Percentiles rank a stretch among this genome's conserved stretches.
Conservation (phyloP, 1,284 basidiomycete genomes). For the Rhodotorula sp. region DNA sequence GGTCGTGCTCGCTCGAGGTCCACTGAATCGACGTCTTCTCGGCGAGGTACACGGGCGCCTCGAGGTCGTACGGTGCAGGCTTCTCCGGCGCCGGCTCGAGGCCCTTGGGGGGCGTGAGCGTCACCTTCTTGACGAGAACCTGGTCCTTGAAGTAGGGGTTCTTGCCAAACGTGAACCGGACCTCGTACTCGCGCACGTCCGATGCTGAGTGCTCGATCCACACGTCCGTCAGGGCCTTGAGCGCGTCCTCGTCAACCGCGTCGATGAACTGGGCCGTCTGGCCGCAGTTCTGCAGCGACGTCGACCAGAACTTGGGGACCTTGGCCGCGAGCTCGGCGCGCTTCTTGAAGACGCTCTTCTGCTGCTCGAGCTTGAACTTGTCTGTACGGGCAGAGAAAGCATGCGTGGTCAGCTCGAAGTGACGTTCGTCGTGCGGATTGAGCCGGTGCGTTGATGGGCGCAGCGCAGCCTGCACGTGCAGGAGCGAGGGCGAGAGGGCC, state of each 20-base stretch:
- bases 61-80: conserved; percentile 36
- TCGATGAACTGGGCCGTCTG: conserved; percentile 30
- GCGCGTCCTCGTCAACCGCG: conserved; percentile 39
- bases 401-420: no score
- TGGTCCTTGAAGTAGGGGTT: conserved; percentile 43
- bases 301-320: conserved; percentile 42
- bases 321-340: conserved; percentile 35
- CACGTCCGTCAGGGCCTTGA: conserved; percentile 39
- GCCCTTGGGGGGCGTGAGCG: conserved; percentile 21
- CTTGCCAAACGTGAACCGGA: conserved; percentile 41
- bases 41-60: conserved; percentile 34
- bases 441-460: no score
- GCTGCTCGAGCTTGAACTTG: conserved; percentile 35
- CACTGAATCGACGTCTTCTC: conserved; percentile 20
- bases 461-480: no score
- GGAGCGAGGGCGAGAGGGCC: no score
- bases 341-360: conserved; percentile 29
- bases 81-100: conserved; percentile 14
- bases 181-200: conserved; percentile 35
- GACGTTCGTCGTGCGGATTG: no score
- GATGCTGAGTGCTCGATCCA: conserved; percentile 33
- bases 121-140: conserved; percentile 34
- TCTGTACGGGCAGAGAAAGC: conserved; percentile 9
- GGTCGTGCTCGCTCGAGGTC: conserved; percentile 44
- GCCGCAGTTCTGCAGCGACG: conserved; percentile 30